Base-by-base conservation (phyloP, 2,329 filamentous ascomycete species). In the Exophiala spinifera region DNA sequence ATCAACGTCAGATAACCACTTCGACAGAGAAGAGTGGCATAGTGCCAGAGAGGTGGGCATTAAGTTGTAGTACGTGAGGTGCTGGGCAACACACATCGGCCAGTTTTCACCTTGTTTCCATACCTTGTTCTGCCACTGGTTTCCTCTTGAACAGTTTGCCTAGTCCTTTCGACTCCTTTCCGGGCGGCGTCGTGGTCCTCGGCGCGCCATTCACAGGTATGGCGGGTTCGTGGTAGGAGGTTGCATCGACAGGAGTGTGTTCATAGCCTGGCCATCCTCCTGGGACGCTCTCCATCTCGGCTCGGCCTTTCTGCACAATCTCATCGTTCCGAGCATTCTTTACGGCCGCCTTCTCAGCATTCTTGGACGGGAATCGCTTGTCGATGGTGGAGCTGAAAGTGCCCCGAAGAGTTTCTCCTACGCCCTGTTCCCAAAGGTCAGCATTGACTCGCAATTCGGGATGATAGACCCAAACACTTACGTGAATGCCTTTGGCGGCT, bases 321-420 rank as follows among this genome's bases (percentile, higher is more conserved):
- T 53, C 46, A 11, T 60, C 55, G 43, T 63, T 63, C 10, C 52
- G 46, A 17, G 57, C 57, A 28, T 61, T 54, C 19, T 45, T 40
- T 3, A 40, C 48, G 11, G 61, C 60, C 5, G 61, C 60, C 28
- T 63, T 63, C 15, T 62, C 53, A 4, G 57, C 37, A 36, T 62
- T 59, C 34, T 61, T 59, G 15, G 48, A 45, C 13, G 60, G 60
- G 42, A 59, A 63, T 13, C 52, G 52, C 2, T 51, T 46, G 50
- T 64, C 61, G 23, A 62, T 55, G 7, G 55, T 51, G n/a, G 46
- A 55, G 36, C 55, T 62, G 11, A 63, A 46, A 3, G 60, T 63
- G 21, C 62, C 62, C 13, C 62, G 56, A 14, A 63, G 51, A n/a
- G 62, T 64, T 40, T 64, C 62, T 6, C 60, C 62, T 3, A 63